Base-by-base conservation (phyloP, 306 rosid species). In the Inga oerstediana region DNA sequence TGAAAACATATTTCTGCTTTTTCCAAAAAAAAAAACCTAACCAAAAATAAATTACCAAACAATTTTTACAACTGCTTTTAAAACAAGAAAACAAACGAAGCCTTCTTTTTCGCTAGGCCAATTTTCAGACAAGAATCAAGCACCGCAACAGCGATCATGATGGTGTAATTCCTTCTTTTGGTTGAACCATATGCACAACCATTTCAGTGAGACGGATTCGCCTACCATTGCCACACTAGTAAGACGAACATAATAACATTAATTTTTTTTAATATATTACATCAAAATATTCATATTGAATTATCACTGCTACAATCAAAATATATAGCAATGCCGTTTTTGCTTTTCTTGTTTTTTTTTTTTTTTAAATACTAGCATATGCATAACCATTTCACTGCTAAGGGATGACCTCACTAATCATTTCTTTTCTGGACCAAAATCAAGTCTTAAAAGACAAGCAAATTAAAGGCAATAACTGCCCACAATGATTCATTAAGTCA, bases 391-490 rank as follows among this genome's bases (percentile, higher is more conserved):
- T 62, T 62, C 68, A 62, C 5, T 62, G 2, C 3, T 7, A 11
- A 11, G 37, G 68, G 10, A 9, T 27, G 37, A 61, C 16, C 16
- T 27, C 34, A 11, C 37, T 62, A 62, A 27, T 62, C 19, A 30
- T 74, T 3, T 61, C 35, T 22, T 61, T 61, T 61, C 24, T 10
- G 14, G 35, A 15, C 35, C 20, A 41, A 74, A 32, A 74, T 74
- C 45, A 32, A 74, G 51, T 54, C 44, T 59, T 34, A 46, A 14
- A 35, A 76, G 43, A 44, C 67, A 61, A 10, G 34, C 67, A 79
- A 79, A 68, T 80, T 68, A 52, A 58, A n/a, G 65, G 73, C 41
- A 15, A 61, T 48, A 46, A 72, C 41, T 77, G 20, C 59, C 66
- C 73, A 4, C 16, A 72, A 81, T 14, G 37, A 66, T 20, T 49